phyloP scores from a whole-genome alignment of 306 rosid species.

The Adenanthera pavonina region DNA sequence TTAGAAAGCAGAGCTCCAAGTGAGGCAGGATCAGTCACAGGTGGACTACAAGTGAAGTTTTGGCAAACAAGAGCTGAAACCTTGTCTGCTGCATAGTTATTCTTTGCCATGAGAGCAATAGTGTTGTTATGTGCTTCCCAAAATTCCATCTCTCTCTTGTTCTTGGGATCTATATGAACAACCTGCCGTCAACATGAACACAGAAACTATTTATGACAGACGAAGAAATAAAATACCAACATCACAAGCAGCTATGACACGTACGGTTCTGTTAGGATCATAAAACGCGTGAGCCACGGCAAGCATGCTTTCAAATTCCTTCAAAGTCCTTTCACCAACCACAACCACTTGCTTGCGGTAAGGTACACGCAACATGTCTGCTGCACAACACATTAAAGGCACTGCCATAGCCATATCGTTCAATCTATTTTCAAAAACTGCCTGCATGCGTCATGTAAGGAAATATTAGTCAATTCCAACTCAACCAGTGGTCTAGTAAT shows the following conservation, averaged over 20 bases:
- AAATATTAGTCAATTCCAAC: conserved; percentile 37
- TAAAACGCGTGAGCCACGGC: conserved; percentile 69
- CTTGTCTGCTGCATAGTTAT: conserved; percentile 51
- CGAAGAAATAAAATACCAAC: neutral
- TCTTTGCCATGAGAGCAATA: conserved; percentile 75
- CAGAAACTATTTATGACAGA: conserved; percentile 25
- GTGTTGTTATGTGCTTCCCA: conserved; percentile 83
- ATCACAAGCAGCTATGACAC: conserved; percentile 30
- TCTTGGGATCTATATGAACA: conserved; percentile 75
- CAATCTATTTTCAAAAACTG: conserved; percentile 81
- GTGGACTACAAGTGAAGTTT: conserved; percentile 80
- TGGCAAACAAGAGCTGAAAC: conserved; percentile 86
- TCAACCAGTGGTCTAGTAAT: conserved; percentile 5
- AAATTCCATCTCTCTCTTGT: conserved; percentile 68
- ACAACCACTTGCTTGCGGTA: conserved; percentile 77
- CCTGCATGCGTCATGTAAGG: conserved; percentile 52
- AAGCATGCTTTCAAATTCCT: conserved; percentile 72
- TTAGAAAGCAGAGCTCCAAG: conserved; percentile 61
- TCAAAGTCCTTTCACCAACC: conserved; percentile 64
- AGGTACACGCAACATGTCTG: conserved; percentile 70
- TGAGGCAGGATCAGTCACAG: conserved; percentile 56
- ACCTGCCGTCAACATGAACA: conserved; percentile 55
- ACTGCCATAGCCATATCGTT: conserved; percentile 87
- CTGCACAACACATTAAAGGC: conserved; percentile 97
- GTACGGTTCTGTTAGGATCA: conserved; percentile 84